phyloP scores from a whole-genome alignment of 768 basidiomycete genomes.

The Kwoniella bestiolae region DNA sequence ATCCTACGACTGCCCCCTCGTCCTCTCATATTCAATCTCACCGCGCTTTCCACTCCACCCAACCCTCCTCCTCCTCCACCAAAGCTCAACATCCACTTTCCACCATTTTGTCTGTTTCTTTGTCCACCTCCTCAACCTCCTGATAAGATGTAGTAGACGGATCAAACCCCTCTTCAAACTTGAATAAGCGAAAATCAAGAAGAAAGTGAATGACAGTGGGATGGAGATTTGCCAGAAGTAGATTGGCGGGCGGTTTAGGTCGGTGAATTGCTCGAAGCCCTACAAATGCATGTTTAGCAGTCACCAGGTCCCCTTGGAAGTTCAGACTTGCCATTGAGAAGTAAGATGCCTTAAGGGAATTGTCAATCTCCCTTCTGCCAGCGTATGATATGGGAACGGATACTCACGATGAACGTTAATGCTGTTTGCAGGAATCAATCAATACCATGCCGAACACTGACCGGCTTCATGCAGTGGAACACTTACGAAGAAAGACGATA shows the following conservation, averaged over 20 bases:
- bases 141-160: neutral
- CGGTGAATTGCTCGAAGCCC: slow-evolving; percentile 12
- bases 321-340: slow-evolving; percentile 15
- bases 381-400: no score
- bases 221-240: slow-evolving; percentile 12
- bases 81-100: neutral
- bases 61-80: neutral
- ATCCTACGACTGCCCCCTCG: no score
- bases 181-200: slow-evolving; percentile 10
- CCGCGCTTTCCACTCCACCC: neutral
- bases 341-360: neutral
- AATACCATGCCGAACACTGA: no score
- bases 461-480: neutral
- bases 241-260: neutral
- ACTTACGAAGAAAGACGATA: slow-evolving; percentile 5
- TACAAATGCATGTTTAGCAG: no score
- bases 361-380: neutral
- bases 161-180: slow-evolving; percentile 4
- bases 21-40: no score
- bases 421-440: neutral
- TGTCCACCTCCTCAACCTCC: neutral
- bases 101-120: neutral
- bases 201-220: slow-evolving; percentile 1
- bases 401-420: slow-evolving; percentile 10
- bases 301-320: no score